A percentile compares a stretch with the other conserved stretches of the same genome.
These are phyloP conservation scores for Vaucheria bursata DNA, from an alignment of 352 stramenopile genomes.

Conservation along the genomic window DNA sequence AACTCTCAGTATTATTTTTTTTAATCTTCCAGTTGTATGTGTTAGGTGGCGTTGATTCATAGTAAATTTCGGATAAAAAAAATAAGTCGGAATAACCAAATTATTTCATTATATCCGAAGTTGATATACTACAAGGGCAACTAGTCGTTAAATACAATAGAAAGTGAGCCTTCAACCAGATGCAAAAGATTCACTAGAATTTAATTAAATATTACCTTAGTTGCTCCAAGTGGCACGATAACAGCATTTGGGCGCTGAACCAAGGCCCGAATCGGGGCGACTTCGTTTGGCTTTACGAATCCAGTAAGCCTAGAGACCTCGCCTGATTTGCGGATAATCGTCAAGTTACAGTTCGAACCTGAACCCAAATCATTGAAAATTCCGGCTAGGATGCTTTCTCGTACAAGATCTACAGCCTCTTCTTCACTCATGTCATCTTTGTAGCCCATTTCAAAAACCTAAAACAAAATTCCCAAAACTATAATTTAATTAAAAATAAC, in stretches of 20 bases:
- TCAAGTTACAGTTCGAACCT: conserved; percentile 90
- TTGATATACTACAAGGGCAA: not conserved
- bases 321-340: conserved; percentile 79
- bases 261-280: conserved; percentile 22
- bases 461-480: not conserved
- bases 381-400: conserved; percentile 87
- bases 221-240: conserved; percentile 20
- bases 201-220: conserved; percentile 4
- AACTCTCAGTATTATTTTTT: too few relatives aligned
- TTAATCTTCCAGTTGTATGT: not conserved
- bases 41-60: not conserved
- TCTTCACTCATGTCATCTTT: conserved; percentile 88
- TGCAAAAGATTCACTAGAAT: too few relatives aligned
- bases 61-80: not conserved
- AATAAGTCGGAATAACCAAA: not conserved
- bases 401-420: conserved; percentile 88
- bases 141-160: not conserved
- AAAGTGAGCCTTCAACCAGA: too few relatives aligned
- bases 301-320: conserved; percentile 34
- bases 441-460: conserved; percentile 58
- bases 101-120: not conserved
- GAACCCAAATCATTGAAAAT: conserved; percentile 97
- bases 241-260: conserved; percentile 27
- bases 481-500: too few relatives aligned
- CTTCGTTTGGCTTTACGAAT: conserved; percentile 42